Percentiles rank a stretch among this genome's conserved stretches.
phyloP scores from a whole-genome alignment of 306 rosid species.

The Dalbergia cochinchinensis region DNA sequence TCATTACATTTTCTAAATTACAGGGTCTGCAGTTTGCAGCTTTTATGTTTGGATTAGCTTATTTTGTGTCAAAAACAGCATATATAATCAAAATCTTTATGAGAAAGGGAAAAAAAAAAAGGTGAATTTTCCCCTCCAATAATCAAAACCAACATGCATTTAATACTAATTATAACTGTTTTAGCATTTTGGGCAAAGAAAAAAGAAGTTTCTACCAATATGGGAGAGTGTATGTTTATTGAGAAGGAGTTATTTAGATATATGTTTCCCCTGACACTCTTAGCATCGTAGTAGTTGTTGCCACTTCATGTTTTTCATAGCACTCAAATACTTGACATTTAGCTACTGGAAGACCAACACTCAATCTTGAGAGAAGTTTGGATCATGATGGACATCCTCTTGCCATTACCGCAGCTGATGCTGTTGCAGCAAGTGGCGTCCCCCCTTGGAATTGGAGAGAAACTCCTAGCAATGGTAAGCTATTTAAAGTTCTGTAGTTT shows the following conservation, averaged over 20 bases:
- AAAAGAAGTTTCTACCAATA: not conserved
- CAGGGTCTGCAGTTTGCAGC: slow-evolving; percentile 19
- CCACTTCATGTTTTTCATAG: slow-evolving; percentile 5
- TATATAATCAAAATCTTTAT: too few species aligned
- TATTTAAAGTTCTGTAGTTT: slow-evolving; percentile 24
- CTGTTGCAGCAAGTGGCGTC: slow-evolving; percentile 84
- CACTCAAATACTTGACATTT: slow-evolving; percentile 48
- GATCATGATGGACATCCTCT: slow-evolving; percentile 98
- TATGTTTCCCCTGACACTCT: not conserved
- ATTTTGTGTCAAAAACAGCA: too few species aligned
- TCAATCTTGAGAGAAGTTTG: slow-evolving; percentile 91
- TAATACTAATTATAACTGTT: not conserved
- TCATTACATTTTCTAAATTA: slow-evolving; percentile 4
- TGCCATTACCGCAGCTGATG: slow-evolving; percentile 89
- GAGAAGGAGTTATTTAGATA: not conserved
- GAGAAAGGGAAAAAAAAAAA: too few species aligned
- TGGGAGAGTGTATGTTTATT: not conserved
- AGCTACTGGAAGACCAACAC: slow-evolving; percentile 90
- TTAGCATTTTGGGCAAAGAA: slow-evolving; percentile 11
- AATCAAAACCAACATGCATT: too few species aligned
- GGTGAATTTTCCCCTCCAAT: too few species aligned
- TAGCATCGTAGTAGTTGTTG: slow-evolving; percentile 18
- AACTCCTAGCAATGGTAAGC: slow-evolving; percentile 86
- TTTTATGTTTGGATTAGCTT: not conserved
- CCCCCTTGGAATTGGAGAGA: slow-evolving; percentile 99